A percentile compares a stretch with the other conserved stretches of the same genome.
These are phyloP conservation scores for Sporothrix schenckii DNA, from an alignment of 2,329 filamentous ascomycete species.

Conservation along the genomic window DNA sequence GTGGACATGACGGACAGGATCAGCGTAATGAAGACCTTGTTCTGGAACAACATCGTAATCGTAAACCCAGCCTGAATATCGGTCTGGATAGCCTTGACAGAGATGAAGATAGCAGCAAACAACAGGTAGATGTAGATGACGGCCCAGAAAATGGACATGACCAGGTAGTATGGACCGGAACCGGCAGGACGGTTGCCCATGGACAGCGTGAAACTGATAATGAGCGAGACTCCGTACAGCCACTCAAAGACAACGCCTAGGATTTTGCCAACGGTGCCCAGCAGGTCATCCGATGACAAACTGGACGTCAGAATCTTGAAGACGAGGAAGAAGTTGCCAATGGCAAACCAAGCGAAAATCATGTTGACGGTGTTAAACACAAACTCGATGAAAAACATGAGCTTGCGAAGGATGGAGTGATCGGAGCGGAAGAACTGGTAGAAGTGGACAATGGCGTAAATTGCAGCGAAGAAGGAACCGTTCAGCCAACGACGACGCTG, in stretches of 20 bases:
- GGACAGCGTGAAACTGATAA: slow-evolving; percentile 92
- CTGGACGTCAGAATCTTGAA: slow-evolving; percentile 95
- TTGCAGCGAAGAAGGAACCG: slow-evolving; percentile 95
- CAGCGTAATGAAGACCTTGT: slow-evolving; percentile 87
- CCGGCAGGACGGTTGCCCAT: slow-evolving; percentile 94
- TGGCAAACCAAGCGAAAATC: slow-evolving; percentile 98
- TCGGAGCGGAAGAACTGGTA: slow-evolving; percentile 94
- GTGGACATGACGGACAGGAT: slow-evolving; percentile 92
- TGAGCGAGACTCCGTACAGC: slow-evolving; percentile 87
- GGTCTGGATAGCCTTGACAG: slow-evolving; percentile 78
- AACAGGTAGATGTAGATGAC: slow-evolving; percentile 93
- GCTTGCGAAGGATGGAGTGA: slow-evolving; percentile 83
- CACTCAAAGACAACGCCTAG: slow-evolving; percentile 92
- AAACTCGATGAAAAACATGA: slow-evolving; percentile 91
- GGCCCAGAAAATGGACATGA: slow-evolving; percentile 98
- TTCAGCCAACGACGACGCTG: slow-evolving; percentile 97
- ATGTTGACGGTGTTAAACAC: slow-evolving; percentile 93
- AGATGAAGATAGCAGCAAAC: slow-evolving; percentile 94
- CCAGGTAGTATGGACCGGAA: slow-evolving; percentile 90
- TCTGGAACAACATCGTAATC: slow-evolving; percentile 75
- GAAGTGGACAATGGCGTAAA: slow-evolving; percentile 93
- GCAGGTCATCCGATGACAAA: slow-evolving; percentile 67
- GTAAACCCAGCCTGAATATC: slow-evolving; percentile 72
- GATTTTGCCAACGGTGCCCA: slow-evolving; percentile 76
- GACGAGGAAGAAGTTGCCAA: slow-evolving; percentile 98